phyloP scores from a whole-genome alignment of 2,329 filamentous ascomycete species.

The Colletotrichum neosansevieriae region DNA sequence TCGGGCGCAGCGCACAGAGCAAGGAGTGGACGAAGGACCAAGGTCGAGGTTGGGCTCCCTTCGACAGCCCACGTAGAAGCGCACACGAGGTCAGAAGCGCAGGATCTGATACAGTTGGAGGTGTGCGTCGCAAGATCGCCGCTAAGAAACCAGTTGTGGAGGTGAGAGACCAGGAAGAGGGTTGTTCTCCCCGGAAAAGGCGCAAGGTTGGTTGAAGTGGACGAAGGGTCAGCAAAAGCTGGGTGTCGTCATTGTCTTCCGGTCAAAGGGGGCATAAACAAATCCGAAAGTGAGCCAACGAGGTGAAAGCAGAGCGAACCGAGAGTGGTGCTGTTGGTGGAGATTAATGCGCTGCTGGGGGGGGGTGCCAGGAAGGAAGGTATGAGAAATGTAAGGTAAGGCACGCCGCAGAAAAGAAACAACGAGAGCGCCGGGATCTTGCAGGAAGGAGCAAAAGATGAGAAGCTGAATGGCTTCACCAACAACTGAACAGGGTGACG shows the following conservation, averaged over 20 bases:
- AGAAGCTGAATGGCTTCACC: constrained; percentile 9
- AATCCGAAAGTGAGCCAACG: constrained; percentile 6
- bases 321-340: constrained; percentile 10
- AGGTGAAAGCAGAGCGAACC: neutral
- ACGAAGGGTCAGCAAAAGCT: constrained; percentile 33
- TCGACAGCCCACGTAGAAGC: constrained; percentile 33
- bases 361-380: neutral
- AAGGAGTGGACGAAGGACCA: constrained; percentile 35
- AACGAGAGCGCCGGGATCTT: neutral
- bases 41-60: constrained; percentile 33
- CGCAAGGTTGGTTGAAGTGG: constrained; percentile 9
- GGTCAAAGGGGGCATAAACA: constrained; percentile 30
- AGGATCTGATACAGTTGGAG: neutral
- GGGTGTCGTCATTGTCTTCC: constrained; percentile 38
- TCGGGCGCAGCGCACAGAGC: constrained; percentile 33
- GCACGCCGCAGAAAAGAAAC: constrained; percentile 5
- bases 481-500: constrained; percentile 19
- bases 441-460: constrained; percentile 8
- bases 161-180: constrained; percentile 25
- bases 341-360: constrained; percentile 19
- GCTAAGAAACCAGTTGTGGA: neutral
- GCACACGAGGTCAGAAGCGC: neutral
- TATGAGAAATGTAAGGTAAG: neutral
- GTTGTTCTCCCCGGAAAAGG: constrained; percentile 20
- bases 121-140: no score